Conservation (phyloP, 164 flowering plant species). For the Berberis thunbergii region DNA sequence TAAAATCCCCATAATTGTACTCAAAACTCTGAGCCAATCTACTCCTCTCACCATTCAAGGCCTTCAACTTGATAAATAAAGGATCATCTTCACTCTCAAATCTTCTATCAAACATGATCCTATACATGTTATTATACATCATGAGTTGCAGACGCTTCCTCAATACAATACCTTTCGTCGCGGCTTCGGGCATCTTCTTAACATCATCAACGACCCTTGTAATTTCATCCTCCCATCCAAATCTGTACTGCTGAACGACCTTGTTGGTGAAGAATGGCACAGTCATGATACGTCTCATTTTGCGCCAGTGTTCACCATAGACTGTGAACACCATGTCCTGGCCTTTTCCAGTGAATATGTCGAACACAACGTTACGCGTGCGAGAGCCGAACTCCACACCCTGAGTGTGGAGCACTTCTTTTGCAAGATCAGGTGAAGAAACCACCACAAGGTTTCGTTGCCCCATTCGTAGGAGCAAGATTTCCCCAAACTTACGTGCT, state of each 20-base stretch:
- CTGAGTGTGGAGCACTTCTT: constrained; percentile 80
- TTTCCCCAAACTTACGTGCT: constrained; percentile 59
- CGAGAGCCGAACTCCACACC: constrained; percentile 88
- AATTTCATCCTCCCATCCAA: constrained; percentile 68
- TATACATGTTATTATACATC: constrained; percentile 89
- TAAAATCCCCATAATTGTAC: constrained; percentile 82
- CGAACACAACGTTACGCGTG: constrained; percentile 77
- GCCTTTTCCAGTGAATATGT: constrained; percentile 79
- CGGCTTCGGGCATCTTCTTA: constrained; percentile 37
- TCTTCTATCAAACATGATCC: constrained; percentile 77
- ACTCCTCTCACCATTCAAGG: constrained; percentile 76
- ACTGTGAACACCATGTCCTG: constrained; percentile 94
- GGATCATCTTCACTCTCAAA: constrained; percentile 82
- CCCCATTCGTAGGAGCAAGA: constrained; percentile 73
- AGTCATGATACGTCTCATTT: constrained; percentile 89
- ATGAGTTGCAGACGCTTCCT: constrained; percentile 61
- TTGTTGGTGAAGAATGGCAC: constrained; percentile 89
- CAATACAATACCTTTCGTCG: constrained; percentile 48
- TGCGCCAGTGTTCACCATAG: constrained; percentile 86
- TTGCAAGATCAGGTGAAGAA: constrained; percentile 67
- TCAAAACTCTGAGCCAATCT: constrained; percentile 79
- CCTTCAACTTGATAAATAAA: constrained; percentile 46
- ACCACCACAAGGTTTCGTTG: constrained; percentile 79
- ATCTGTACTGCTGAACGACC: constrained; percentile 73
- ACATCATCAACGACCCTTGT: constrained; percentile 60